Conservation (phyloP, 805 yeast genomes). For the Starmerella bacillaris region DNA sequence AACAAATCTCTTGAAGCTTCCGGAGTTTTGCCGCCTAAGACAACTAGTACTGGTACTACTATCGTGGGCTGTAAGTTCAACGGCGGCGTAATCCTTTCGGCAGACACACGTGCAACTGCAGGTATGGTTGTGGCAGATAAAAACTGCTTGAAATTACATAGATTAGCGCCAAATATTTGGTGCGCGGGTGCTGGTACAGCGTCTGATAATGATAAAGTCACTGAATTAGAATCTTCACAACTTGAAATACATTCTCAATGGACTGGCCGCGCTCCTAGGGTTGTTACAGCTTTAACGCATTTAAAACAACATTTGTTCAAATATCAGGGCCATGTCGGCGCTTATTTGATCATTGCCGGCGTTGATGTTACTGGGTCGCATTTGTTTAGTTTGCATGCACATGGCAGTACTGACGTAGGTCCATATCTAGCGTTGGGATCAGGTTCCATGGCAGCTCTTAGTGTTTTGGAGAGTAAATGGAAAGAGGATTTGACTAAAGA, state of each 20-base stretch:
- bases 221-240: constrained; percentile 79
- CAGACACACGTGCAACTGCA: constrained; percentile 95
- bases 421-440: constrained; percentile 85
- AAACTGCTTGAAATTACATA: constrained; percentile 87
- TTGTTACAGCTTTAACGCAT: constrained; percentile 79
- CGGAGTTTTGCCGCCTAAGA: constrained; percentile 65
- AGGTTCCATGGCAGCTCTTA: constrained; percentile 97
- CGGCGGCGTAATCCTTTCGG: constrained; percentile 94
- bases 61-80: constrained; percentile 89
- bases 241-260: constrained; percentile 76
- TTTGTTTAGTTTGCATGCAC: constrained; percentile 84
- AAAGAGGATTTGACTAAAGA: constrained; percentile 58
- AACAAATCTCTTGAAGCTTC: constrained; percentile 53
- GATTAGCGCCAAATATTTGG: constrained; percentile 83
- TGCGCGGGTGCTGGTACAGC: constrained; percentile 99
- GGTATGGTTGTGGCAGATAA: constrained; percentile 96
- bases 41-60: constrained; percentile 98
- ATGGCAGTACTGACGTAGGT: constrained; percentile 94
- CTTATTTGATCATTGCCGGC: constrained; percentile 95
- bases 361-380: constrained; percentile 93
- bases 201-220: constrained; percentile 96
- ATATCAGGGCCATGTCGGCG: constrained; percentile 95
- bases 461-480: constrained; percentile 83
- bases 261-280: constrained; percentile 76
- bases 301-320: constrained; percentile 89